Percentiles rank a stretch among this genome's conserved stretches.
These are phyloP conservation scores for Clarireedia homoeocarpa DNA, from an alignment of 2,329 filamentous ascomycete genomes.

Conservation along the genomic window DNA sequence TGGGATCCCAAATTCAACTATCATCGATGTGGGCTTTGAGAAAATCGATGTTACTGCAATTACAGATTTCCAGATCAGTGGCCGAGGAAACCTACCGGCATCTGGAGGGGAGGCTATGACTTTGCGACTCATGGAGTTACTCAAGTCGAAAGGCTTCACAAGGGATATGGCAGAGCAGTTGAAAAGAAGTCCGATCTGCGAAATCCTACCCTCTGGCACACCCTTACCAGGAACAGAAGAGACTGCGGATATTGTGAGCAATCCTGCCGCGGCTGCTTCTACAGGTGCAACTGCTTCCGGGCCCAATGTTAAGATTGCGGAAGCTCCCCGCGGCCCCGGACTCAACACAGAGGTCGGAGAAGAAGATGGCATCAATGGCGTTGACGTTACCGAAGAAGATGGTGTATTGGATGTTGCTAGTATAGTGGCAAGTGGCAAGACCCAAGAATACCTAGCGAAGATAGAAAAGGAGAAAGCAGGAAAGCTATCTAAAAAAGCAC, in stretches of 20 bases:
- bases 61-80: slow-evolving; percentile 68
- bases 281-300: slow-evolving; percentile 29
- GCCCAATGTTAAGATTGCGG: slow-evolving; percentile 27
- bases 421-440: slow-evolving; percentile 75
- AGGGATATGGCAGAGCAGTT: slow-evolving; percentile 63
- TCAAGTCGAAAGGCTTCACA: slow-evolving; percentile 52
- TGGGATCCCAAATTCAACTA: slow-evolving; percentile 65
- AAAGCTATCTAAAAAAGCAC: slow-evolving; percentile 37
- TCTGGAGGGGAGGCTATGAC: slow-evolving; percentile 90
- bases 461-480: slow-evolving; percentile 68
- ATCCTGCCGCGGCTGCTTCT: slow-evolving; percentile 28
- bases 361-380: slow-evolving; percentile 32
- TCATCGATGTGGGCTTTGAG: slow-evolving; percentile 84
- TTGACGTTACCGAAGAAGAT: slow-evolving; percentile 48
- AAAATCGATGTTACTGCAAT: slow-evolving; percentile 93
- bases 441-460: slow-evolving; percentile 73
- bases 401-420: slow-evolving; percentile 78
- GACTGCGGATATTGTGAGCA: slow-evolving; percentile 32
- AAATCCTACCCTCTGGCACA: slow-evolving; percentile 52
- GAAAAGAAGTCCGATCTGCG: slow-evolving; percentile 58
- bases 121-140: slow-evolving; percentile 57
- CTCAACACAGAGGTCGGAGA: slow-evolving; percentile 21
- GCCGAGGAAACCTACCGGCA: slow-evolving; percentile 49
- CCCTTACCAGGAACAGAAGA: slow-evolving; percentile 37
- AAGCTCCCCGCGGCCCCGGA: slow-evolving; percentile 20